Evolutionary conservation across 2,329 filamentous ascomycete species (phyloP).

Genomic region (Lasiodiplodia gonubiensis): DNA sequence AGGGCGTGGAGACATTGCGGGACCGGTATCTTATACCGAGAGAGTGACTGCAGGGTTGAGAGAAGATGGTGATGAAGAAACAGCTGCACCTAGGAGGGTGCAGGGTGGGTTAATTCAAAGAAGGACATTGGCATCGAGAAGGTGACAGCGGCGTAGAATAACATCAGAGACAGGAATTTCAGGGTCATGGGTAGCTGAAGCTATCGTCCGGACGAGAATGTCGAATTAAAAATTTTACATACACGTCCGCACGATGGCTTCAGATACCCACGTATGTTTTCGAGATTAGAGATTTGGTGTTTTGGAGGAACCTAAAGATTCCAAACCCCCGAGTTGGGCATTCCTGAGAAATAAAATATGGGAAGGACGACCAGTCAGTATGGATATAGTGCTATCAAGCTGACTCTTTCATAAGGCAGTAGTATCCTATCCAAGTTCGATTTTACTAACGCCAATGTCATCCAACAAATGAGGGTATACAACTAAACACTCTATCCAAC

Average conservation of each 20-base stretch:
- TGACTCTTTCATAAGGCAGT: too few species aligned
- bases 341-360: too few species aligned
- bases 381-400: too few species aligned
- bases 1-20: background rate
- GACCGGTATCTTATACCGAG: background rate
- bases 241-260: too few species aligned
- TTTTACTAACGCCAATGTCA: background rate
- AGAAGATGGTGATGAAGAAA: background rate
- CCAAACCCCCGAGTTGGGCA: too few species aligned
- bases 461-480: constrained; percentile 1
- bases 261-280: too few species aligned
- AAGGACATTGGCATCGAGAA: constrained; percentile 58
- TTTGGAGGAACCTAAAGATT: too few species aligned
- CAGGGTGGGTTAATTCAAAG: background rate
- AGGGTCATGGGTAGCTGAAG: too few species aligned
- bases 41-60: background rate
- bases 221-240: too few species aligned
- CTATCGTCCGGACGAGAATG: too few species aligned
- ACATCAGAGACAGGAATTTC: background rate
- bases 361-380: too few species aligned
- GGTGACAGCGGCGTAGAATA: background rate
- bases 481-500: background rate
- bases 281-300: too few species aligned
- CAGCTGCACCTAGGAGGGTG: background rate
- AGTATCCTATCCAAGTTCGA: background rate